Evolutionary conservation across 441 rosid genomes (phyloP).

Genomic region (Kokia cookei): DNA sequence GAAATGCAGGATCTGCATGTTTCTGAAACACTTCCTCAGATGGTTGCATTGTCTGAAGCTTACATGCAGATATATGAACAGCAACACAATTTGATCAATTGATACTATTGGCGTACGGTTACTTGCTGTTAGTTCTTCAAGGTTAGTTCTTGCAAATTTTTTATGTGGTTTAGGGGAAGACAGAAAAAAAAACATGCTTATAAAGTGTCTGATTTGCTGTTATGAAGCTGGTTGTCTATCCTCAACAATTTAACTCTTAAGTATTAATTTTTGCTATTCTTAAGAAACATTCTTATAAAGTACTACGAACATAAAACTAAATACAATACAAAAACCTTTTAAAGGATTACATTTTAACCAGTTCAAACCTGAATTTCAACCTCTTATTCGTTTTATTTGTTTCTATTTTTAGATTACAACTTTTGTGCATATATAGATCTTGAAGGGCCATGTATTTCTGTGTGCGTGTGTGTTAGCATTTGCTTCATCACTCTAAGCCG

Average conservation of each 20-base stretch:
- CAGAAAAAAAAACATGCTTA: not conserved
- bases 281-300: not conserved
- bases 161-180: not conserved
- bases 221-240: not conserved
- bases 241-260: not conserved
- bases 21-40: conserved; percentile 89
- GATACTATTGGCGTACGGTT: not conserved
- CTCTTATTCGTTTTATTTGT: too few species aligned
- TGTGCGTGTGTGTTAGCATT: too few species aligned
- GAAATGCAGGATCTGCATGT: conserved; percentile 98
- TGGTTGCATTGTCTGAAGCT: conserved; percentile 91
- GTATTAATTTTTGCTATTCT: not conserved
- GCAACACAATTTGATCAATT: conserved; percentile 27
- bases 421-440: too few species aligned
- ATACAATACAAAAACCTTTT: too few species aligned
- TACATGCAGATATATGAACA: conserved; percentile 96
- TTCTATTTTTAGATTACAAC: too few species aligned
- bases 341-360: too few species aligned
- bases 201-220: not conserved
- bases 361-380: too few species aligned
- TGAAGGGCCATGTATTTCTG: too few species aligned
- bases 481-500: too few species aligned
- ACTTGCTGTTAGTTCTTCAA: not conserved
- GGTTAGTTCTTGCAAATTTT: not conserved
- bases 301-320: too few species aligned